Base-by-base conservation (phyloP, 805 yeast genomes). In the Kodamaea hsintzibuensis region DNA sequence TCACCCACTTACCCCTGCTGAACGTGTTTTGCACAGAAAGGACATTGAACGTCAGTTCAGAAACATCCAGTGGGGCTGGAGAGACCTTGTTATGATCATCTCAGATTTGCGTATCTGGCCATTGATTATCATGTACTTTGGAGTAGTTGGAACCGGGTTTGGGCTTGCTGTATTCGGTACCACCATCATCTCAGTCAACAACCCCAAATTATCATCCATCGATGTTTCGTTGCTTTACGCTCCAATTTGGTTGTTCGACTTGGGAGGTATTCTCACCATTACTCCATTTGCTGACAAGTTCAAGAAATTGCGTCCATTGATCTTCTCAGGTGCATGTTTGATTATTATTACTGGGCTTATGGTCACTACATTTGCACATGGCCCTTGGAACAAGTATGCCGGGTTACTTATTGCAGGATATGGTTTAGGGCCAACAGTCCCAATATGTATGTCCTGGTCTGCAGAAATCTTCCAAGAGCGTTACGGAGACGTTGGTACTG, bases 401-500 rank as follows among this genome's bases (percentile, higher is more conserved):
- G 97, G 97, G 0, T 75, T 90, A 51, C 76, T 90, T 56, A 84
- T 90, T 64, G 84, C 89, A 6, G 97, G 97, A 0, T 88, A 85
- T 60, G 97, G 97, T 0, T 77, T 90, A 49, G 97, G 97, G 9
- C 95, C 96, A 17, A 90, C 97, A 0, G 96, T 89, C 12, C 96
- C 97, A 25, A 89, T 88, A 39, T 80, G 85, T 62, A 90, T 90
- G 96, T 82, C 96, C 1, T 82, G 89, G 87, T 71, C 91, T 0
- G 83, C 92, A 0, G 92, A 88, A 62, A 86, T 88, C 47, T 86
- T 89, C 73, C 81, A 79, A 6, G 77, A 81, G 9, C 75, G 81
- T 47, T 86, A 90, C 64, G 96, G 96, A 25, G 95, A 89, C 63
- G 85, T 90, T 47, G 97, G 97, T 7, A 77, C 84, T 55, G 96